phyloP scores from a whole-genome alignment of 768 basidiomycete species.

The Boletus patriciae region DNA sequence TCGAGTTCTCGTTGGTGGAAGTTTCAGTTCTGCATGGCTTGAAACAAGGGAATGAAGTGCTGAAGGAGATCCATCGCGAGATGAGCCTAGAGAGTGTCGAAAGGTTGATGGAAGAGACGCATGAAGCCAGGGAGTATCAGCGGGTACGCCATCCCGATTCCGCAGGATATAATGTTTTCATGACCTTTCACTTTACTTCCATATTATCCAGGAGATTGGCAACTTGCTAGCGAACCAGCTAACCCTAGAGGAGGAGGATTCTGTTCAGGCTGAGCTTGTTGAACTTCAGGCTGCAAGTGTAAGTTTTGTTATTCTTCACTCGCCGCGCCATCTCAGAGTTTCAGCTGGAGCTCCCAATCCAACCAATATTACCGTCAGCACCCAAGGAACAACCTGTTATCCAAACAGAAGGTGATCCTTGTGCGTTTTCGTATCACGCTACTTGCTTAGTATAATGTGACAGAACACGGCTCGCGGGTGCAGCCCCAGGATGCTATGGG shows the following conservation, averaged over 20 bases:
- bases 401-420: conserved; percentile 33
- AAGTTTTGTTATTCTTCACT: conserved; percentile 24
- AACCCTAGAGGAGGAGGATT: conserved; percentile 89
- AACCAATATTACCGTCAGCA: conserved; percentile 51
- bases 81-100: conserved; percentile 93
- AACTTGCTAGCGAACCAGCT: conserved; percentile 82
- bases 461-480: conserved; percentile 3
- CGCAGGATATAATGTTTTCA: background rate
- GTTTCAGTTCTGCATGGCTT: conserved; percentile 90
- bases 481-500: background rate
- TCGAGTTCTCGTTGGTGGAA: conserved; percentile 95
- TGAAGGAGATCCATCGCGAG: conserved; percentile 93
- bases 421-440: background rate
- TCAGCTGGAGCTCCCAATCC: conserved; percentile 33
- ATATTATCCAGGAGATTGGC: conserved; percentile 80
- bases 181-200: background rate
- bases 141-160: conserved; percentile 48
- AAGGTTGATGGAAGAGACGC: conserved; percentile 88
- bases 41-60: conserved; percentile 88
- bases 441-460: conserved; percentile 2
- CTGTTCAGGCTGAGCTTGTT: conserved; percentile 80
- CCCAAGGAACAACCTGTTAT: conserved; percentile 48
- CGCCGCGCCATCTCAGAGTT: background rate
- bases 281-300: conserved; percentile 67
- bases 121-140: conserved; percentile 91